Evolutionary conservation across 1,284 basidiomycete species (phyloP).

Genomic region (Tremellales sp.): DNA sequence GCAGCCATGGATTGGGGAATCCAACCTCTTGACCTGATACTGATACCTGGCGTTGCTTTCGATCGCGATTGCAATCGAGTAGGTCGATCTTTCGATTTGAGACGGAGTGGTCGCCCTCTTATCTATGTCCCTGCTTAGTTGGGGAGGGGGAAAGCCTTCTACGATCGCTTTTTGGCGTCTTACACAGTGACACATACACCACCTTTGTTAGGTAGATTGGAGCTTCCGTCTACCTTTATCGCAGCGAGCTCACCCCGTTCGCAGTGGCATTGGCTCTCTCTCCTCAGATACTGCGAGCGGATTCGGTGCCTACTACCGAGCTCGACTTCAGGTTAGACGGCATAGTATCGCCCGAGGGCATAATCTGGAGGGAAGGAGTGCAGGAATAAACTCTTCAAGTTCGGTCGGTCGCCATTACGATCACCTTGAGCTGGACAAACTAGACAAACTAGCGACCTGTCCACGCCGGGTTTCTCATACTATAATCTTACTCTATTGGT

Average conservation of each 20-base stretch:
- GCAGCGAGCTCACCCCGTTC: not conserved
- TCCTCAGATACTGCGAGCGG: conserved; percentile 33
- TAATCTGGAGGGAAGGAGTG: conserved; percentile 27
- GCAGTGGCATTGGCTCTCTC: conserved; percentile 44
- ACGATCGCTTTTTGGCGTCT: conserved; percentile 40
- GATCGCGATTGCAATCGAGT: conserved; percentile 43
- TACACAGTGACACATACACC: conserved; percentile 25
- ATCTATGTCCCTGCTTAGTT: conserved; percentile 26
- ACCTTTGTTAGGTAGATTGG: conserved; percentile 36
- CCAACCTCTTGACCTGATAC: conserved; percentile 37
- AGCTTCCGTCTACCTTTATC: not conserved
- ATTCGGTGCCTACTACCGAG: conserved; percentile 34
- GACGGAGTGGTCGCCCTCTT: not conserved
- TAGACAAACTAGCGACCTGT: too few relatives aligned
- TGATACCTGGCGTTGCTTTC: conserved; percentile 47
- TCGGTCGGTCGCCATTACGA: too few relatives aligned
- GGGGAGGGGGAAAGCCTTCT: conserved; percentile 48
- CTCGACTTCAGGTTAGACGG: conserved; percentile 39
- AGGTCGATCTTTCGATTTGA: conserved; percentile 7
- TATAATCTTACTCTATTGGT: too few relatives aligned
- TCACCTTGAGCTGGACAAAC: too few relatives aligned
- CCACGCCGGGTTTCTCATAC: too few relatives aligned
- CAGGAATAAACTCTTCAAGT: not conserved
- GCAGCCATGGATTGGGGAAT: conserved; percentile 26
- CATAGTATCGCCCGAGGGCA: conserved; percentile 33